Conservation (phyloP, 2,329 filamentous ascomycete genomes). For the Phyllosticta citriasiana region DNA sequence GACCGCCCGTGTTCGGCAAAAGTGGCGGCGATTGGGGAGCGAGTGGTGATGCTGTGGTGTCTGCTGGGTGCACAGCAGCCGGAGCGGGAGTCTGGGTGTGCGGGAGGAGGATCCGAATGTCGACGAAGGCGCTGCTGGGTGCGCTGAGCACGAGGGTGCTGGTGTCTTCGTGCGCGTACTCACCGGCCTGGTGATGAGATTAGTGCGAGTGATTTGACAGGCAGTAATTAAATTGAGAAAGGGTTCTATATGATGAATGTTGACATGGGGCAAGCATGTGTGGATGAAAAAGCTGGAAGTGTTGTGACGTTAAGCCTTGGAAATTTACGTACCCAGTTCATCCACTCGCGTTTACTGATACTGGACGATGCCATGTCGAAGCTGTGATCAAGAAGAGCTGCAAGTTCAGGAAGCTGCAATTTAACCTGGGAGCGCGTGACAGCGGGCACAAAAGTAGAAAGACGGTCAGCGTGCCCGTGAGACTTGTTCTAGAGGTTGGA, state of each 20-base stretch:
- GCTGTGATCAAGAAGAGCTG: background rate
- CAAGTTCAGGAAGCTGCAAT: background rate
- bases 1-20: slow-evolving; percentile 20
- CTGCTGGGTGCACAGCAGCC: background rate
- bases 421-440: background rate
- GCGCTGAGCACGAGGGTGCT: slow-evolving; percentile 56
- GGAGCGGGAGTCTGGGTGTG: background rate
- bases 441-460: background rate
- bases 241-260: background rate
- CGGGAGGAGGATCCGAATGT: slow-evolving; percentile 44
- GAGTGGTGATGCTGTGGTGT: background rate
- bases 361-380: background rate
- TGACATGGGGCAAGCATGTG: background rate
- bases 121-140: slow-evolving; percentile 47
- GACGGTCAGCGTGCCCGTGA: background rate
- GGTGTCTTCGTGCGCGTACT: slow-evolving; percentile 47
- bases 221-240: too few relatives aligned
- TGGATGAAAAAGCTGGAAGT: background rate
- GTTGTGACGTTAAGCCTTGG: background rate
- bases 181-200: slow-evolving; percentile 13
- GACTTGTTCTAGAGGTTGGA: background rate
- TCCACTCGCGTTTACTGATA: slow-evolving; percentile 1
- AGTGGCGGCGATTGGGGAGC: slow-evolving; percentile 1
- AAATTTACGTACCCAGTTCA: slow-evolving; percentile 2
- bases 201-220: background rate